A percentile compares a stretch with the other conserved stretches of the same genome.
Evolutionary conservation across 2,329 filamentous ascomycete species (phyloP).

Genomic region (Tolypocladium sp.): DNA sequence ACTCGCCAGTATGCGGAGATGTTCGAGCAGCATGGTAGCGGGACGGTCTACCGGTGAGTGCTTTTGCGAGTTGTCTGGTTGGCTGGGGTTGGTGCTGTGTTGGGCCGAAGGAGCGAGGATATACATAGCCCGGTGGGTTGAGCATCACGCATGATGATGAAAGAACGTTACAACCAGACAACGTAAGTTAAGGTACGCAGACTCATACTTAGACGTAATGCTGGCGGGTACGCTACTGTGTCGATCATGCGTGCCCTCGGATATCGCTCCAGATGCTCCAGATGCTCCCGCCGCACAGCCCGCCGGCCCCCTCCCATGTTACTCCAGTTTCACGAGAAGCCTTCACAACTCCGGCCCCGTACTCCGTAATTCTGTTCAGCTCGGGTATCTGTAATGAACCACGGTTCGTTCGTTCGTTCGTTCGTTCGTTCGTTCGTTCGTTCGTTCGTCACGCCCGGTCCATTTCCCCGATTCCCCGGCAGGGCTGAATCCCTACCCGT

Average conservation of each 20-base stretch:
- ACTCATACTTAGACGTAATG: too few relatives aligned
- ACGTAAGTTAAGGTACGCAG: too few relatives aligned
- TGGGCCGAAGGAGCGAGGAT: not conserved
- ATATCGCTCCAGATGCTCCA: not conserved
- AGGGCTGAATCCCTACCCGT: not conserved
- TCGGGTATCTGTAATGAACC: not conserved
- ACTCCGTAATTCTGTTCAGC: not conserved
- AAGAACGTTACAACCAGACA: too few relatives aligned
- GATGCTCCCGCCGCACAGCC: not conserved
- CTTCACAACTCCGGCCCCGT: not conserved
- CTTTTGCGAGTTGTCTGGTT: too few relatives aligned
- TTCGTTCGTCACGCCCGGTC: too few relatives aligned
- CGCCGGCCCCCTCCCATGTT: not conserved
- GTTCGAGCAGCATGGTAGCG: not conserved
- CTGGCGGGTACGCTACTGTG: too few relatives aligned
- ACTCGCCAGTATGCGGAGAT: not conserved
- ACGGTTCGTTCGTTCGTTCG: not conserved
- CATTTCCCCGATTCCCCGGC: not conserved
- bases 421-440: not conserved
- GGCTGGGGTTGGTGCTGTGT: not conserved
- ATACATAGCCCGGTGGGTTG: not conserved
- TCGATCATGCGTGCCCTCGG: not conserved
- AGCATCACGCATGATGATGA: not conserved
- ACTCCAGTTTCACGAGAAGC: not conserved
- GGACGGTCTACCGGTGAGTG: not conserved